phyloP scores from a whole-genome alignment of 805 yeast genomes.

The Suhomyces prunicola region DNA sequence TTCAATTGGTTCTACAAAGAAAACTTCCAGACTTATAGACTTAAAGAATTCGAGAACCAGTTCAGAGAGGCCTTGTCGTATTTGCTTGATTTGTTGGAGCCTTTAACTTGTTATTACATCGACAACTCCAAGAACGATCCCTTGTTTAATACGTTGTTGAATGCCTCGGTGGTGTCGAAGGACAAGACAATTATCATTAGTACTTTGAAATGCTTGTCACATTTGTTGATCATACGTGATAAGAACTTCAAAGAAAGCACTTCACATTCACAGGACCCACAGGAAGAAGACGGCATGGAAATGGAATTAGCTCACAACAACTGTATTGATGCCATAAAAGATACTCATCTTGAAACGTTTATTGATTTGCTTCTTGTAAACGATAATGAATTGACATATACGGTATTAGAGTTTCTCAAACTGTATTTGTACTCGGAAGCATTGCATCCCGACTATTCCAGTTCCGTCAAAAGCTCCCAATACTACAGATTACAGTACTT shows the following conservation, averaged over 20 bases:
- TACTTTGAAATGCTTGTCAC: constrained; percentile 70
- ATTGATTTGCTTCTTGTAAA: constrained; percentile 57
- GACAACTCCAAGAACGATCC: constrained; percentile 72
- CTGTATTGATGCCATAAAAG: constrained; percentile 39
- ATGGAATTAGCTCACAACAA: constrained; percentile 23
- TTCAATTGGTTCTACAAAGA: constrained; percentile 30
- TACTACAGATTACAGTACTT: constrained; percentile 45
- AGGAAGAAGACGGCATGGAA: constrained; percentile 13
- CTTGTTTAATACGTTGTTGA: constrained; percentile 54
- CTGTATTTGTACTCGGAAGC: constrained; percentile 71
- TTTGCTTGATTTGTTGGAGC: constrained; percentile 76
- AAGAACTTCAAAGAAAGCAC: constrained; percentile 6
- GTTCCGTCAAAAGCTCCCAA: constrained; percentile 32
- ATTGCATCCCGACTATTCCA: constrained; percentile 26
- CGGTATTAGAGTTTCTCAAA: constrained; percentile 77
- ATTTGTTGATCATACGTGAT: constrained; percentile 54
- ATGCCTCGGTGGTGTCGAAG: constrained; percentile 46
- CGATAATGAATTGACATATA: constrained; percentile 69
- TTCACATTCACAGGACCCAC: constrained; percentile 28
- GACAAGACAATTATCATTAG: constrained; percentile 73
- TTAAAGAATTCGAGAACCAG: constrained; percentile 24
- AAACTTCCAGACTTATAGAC: constrained; percentile 12
- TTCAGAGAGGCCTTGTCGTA: constrained; percentile 63
- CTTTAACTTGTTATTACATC: constrained; percentile 75
- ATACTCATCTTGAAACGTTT: constrained; percentile 47